phyloP scores from a whole-genome alignment of 129 eudicot species.

The Lonicera japonica region DNA sequence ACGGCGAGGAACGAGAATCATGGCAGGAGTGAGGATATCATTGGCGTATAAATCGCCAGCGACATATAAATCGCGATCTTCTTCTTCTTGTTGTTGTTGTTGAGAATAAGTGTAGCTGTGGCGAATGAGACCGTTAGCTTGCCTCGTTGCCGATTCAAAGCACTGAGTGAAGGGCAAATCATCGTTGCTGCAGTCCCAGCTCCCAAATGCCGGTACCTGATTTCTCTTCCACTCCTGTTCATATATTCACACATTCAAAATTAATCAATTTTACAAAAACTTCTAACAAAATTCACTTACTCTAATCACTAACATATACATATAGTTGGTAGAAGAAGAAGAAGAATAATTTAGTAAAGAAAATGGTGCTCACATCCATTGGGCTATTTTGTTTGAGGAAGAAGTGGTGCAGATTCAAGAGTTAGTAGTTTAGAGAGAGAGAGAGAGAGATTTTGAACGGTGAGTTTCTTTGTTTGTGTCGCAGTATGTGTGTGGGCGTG shows the following conservation, averaged over 20 bases:
- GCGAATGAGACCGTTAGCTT: constrained; percentile 57
- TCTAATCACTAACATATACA: no score
- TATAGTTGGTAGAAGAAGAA: background rate
- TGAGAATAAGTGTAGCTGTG: constrained; percentile 50
- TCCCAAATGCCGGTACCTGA: constrained; percentile 90
- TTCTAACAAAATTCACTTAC: background rate
- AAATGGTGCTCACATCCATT: constrained; percentile 1
- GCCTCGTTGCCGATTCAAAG: constrained; percentile 74
- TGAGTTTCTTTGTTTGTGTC: no score
- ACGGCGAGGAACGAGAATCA: constrained; percentile 91
- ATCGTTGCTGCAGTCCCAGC: constrained; percentile 83
- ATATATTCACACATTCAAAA: background rate
- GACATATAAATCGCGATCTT: constrained; percentile 91
- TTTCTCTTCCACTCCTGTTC: constrained; percentile 51
- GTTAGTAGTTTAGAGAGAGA: no score
- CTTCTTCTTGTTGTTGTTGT: no score
- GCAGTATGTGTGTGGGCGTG: no score
- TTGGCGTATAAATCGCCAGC: constrained; percentile 89
- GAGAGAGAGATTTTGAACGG: no score
- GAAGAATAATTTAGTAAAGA: background rate
- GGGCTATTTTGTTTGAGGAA: background rate
- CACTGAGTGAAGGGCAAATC: constrained; percentile 84
- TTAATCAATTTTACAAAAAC: background rate
- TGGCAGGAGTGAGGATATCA: constrained; percentile 80
- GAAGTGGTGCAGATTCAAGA: no score